Conservation (phyloP, 208 protist species). For the Naegleria fowleri region DNA sequence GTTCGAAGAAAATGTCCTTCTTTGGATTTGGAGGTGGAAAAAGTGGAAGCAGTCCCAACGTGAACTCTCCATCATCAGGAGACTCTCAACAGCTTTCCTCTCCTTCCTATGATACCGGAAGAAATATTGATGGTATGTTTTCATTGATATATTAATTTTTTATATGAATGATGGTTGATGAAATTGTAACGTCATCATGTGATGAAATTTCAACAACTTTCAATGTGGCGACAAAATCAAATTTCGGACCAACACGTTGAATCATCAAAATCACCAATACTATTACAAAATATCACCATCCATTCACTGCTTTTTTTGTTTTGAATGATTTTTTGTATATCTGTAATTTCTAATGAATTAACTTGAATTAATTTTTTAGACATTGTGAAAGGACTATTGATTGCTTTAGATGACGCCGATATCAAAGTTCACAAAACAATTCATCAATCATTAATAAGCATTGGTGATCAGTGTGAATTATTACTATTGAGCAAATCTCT, state of each 20-base stretch:
- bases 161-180: not conserved
- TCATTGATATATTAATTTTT: not conserved
- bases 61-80: not conserved
- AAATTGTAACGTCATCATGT: too few species aligned
- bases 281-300: not conserved
- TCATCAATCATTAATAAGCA: not conserved
- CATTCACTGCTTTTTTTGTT: too few species aligned
- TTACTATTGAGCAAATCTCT: not conserved
- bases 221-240: too few species aligned
- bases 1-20: not conserved
- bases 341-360: too few species aligned
- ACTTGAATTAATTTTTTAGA: too few species aligned
- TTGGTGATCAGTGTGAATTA: not conserved
- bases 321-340: too few species aligned
- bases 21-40: not conserved
- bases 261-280: not conserved
- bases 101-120: conserved; percentile 17
- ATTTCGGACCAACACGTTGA: not conserved
- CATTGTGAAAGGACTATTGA: conserved; percentile 10
- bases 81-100: not conserved
- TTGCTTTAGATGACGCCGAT: not conserved
- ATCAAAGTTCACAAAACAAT: not conserved
- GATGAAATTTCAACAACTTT: too few species aligned
- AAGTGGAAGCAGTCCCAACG: not conserved
- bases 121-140: conserved; percentile 18